Percentiles rank a stretch among this genome's conserved stretches.
Conservation (phyloP, 257 asterid species). For the Nicotiana tomentosiformis region DNA sequence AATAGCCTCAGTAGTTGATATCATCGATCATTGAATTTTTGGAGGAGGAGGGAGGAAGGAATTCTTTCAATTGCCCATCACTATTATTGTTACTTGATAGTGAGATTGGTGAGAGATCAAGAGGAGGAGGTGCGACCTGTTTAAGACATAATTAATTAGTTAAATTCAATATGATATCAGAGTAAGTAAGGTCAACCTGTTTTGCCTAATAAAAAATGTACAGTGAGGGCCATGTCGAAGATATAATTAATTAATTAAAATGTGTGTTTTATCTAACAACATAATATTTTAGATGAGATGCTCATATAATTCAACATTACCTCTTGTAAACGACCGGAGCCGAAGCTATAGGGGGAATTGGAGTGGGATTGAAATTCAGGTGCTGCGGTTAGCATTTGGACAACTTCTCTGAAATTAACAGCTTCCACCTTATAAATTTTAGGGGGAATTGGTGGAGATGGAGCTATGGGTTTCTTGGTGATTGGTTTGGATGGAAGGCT, state of each 20-base stretch:
- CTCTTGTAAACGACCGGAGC: constrained; percentile 12
- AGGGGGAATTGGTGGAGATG: constrained; percentile 54
- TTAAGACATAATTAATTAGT: background rate
- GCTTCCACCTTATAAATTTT: constrained; percentile 61
- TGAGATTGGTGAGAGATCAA: constrained; percentile 26
- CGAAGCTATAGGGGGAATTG: background rate
- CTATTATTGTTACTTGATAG: background rate
- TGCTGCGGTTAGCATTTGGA: constrained; percentile 60
- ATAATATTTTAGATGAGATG: background rate
- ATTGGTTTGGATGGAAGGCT: constrained; percentile 24
- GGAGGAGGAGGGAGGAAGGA: background rate
- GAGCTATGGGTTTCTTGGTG: constrained; percentile 57
- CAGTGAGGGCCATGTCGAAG: background rate
- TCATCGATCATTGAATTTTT: background rate
- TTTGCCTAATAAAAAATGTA: background rate
- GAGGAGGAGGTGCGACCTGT: constrained; percentile 51
- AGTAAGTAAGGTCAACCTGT: too few relatives aligned
- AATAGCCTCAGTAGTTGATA: background rate
- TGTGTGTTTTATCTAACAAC: too few relatives aligned
- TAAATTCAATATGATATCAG: background rate
- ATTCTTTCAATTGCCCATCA: background rate
- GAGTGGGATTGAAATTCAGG: constrained; percentile 18
- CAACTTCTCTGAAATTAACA: constrained; percentile 53
- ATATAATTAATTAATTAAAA: background rate
- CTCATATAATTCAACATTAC: background rate